phyloP scores from a whole-genome alignment of 2,329 filamentous ascomycete genomes.

The Endocalyx cinctus region DNA sequence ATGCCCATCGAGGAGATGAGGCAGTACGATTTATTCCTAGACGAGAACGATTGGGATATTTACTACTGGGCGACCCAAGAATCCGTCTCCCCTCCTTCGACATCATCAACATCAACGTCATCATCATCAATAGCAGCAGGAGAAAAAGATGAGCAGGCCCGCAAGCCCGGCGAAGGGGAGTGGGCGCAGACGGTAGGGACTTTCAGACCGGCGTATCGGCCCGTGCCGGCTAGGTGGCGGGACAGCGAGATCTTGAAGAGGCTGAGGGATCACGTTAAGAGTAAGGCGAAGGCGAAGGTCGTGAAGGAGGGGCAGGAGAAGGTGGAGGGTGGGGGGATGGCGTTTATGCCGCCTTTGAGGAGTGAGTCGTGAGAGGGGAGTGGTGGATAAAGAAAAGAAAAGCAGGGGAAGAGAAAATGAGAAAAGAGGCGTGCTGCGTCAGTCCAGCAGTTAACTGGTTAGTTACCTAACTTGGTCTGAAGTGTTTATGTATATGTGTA shows the following conservation, averaged over 20 bases:
- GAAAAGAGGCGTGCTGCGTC: background rate
- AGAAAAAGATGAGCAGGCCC: slow-evolving; percentile 22
- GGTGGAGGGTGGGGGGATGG: slow-evolving; percentile 46
- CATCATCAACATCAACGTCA: slow-evolving; percentile 14
- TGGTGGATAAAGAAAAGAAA: slow-evolving; percentile 1
- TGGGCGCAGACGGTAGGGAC: slow-evolving; percentile 96
- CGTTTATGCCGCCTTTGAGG: slow-evolving; percentile 50
- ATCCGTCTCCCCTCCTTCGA: slow-evolving; percentile 48
- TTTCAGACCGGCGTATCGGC: slow-evolving; percentile 89
- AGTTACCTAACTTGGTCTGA: too few relatives aligned
- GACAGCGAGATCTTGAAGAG: slow-evolving; percentile 73
- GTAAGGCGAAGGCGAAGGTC: too few relatives aligned
- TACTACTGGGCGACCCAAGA: slow-evolving; percentile 99
- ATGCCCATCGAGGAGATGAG: slow-evolving; percentile 72
- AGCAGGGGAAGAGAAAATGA: slow-evolving; percentile 1
- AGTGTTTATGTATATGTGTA: too few relatives aligned
- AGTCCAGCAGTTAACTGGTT: too few relatives aligned
- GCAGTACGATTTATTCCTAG: slow-evolving; percentile 88
- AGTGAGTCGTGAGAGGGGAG: slow-evolving; percentile 2
- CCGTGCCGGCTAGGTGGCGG: slow-evolving; percentile 81
- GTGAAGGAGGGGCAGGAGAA: slow-evolving; percentile 52
- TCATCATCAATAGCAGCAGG: slow-evolving; percentile 24
- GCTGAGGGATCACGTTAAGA: slow-evolving; percentile 75
- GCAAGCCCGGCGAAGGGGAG: slow-evolving; percentile 57
- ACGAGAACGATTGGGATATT: slow-evolving; percentile 99